These are phyloP conservation scores for Lecanoromycetidae sp. DNA, from an alignment of 2,329 filamentous ascomycete genomes.

Conservation along the genomic window DNA sequence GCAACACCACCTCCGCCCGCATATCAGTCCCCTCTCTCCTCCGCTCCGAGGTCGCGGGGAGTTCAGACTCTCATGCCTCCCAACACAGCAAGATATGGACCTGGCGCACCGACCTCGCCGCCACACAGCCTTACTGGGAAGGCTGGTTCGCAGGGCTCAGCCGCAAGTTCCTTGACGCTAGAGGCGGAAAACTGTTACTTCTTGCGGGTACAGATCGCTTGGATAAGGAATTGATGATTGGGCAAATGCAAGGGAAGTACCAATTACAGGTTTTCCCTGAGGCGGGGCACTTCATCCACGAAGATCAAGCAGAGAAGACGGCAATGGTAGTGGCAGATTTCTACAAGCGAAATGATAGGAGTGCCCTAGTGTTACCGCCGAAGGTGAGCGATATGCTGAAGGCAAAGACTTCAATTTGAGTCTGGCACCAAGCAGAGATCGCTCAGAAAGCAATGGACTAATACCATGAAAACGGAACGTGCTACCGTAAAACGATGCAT, in stretches of 20 bases:
- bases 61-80: too few species aligned
- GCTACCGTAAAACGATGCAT: not conserved
- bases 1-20: conserved; percentile 70
- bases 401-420: not conserved
- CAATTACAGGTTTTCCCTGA: conserved; percentile 89
- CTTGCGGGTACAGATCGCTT: conserved; percentile 81
- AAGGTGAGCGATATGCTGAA: conserved; percentile 59
- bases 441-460: too few species aligned
- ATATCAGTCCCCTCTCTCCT: conserved; percentile 78
- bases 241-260: conserved; percentile 98
- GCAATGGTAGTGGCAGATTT: conserved; percentile 80
- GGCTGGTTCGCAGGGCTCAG: conserved; percentile 85
- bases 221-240: conserved; percentile 86
- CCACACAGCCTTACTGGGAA: conserved; percentile 85
- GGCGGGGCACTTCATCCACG: conserved; percentile 92
- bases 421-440: too few species aligned
- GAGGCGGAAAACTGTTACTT: conserved; percentile 71
- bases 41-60: too few species aligned
- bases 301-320: conserved; percentile 84
- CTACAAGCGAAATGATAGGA: conserved; percentile 80
- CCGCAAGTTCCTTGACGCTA: conserved; percentile 70
- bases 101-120: conserved; percentile 75
- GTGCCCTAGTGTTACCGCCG: conserved; percentile 70
- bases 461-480: not conserved
- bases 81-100: conserved; percentile 54